These are phyloP conservation scores for Hansenula anomala DNA, from an alignment of 1,139 yeast genomes.

Conservation along the genomic window DNA sequence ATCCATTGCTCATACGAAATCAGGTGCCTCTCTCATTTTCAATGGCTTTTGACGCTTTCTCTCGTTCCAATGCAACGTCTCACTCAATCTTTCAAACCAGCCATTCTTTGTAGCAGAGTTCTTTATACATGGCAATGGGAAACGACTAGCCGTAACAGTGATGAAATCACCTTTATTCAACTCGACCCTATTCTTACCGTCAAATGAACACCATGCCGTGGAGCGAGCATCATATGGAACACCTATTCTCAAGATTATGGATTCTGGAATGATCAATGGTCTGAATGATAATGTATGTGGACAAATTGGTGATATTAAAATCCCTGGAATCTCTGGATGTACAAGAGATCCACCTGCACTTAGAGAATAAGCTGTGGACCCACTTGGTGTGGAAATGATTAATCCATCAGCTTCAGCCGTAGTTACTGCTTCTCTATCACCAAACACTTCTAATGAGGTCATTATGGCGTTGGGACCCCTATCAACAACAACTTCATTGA, in stretches of 20 bases:
- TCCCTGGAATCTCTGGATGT: constrained; percentile 81
- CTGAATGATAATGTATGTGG: constrained; percentile 82
- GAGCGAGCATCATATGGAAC: constrained; percentile 63
- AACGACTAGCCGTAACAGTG: constrained; percentile 65
- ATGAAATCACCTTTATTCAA: constrained; percentile 65
- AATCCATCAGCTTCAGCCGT: constrained; percentile 88
- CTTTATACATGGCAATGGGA: constrained; percentile 72
- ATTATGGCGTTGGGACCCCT: constrained; percentile 82
- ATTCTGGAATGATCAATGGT: constrained; percentile 74
- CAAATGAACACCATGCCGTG: constrained; percentile 79
- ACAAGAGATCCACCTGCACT: constrained; percentile 87
- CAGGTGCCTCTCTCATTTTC: background rate
- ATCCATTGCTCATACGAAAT: too few species aligned
- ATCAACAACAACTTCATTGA: constrained; percentile 82
- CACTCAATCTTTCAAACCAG: constrained; percentile 46
- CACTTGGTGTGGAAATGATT: constrained; percentile 83
- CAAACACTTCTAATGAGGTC: constrained; percentile 70
- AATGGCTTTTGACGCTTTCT: constrained; percentile 38
- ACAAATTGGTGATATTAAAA: constrained; percentile 77
- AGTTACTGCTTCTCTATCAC: constrained; percentile 72
- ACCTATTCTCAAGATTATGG: constrained; percentile 61
- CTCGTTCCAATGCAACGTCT: constrained; percentile 53
- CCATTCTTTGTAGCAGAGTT: constrained; percentile 34
- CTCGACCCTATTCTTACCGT: constrained; percentile 72
- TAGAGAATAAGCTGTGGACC: constrained; percentile 85